These are phyloP conservation scores for Blastobotrys attinorum DNA, from an alignment of 805 yeast genomes.

Conservation along the genomic window DNA sequence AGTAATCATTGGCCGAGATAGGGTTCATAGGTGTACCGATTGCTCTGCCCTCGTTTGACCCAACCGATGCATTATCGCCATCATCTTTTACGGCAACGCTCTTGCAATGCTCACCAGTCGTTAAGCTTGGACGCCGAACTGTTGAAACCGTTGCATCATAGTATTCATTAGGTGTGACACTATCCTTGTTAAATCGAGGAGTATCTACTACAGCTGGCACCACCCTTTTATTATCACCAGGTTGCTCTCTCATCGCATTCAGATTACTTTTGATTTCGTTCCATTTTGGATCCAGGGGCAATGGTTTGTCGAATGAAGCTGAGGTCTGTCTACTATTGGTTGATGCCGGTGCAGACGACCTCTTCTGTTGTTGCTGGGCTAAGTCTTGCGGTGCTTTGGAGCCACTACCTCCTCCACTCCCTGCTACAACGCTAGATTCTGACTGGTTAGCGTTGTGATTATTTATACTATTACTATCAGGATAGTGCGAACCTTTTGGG, in stretches of 20 bases:
- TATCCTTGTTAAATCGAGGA: neutral
- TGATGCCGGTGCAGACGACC: neutral
- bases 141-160: constrained; percentile 10
- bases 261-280: constrained; percentile 14
- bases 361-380: too few relatives aligned
- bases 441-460: too few relatives aligned
- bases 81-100: constrained; percentile 10
- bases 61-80: constrained; percentile 4
- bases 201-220: constrained; percentile 8
- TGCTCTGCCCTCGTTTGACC: neutral
- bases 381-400: too few relatives aligned
- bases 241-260: constrained; percentile 10
- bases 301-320: constrained; percentile 4
- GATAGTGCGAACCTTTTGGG: too few relatives aligned
- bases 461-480: too few relatives aligned
- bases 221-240: neutral
- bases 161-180: constrained; percentile 14
- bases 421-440: too few relatives aligned
- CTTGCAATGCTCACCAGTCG: constrained; percentile 20
- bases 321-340: too few relatives aligned
- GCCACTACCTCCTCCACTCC: too few relatives aligned
- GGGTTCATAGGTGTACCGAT: neutral
- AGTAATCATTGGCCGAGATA: neutral
- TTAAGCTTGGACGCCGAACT: constrained; percentile 16
- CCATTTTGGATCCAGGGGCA: constrained; percentile 17